Evolutionary conservation across 129 eudicot genomes (phyloP), one percentile per base, ranked within the genome.

Genomic region (Centella asiatica): DNA sequence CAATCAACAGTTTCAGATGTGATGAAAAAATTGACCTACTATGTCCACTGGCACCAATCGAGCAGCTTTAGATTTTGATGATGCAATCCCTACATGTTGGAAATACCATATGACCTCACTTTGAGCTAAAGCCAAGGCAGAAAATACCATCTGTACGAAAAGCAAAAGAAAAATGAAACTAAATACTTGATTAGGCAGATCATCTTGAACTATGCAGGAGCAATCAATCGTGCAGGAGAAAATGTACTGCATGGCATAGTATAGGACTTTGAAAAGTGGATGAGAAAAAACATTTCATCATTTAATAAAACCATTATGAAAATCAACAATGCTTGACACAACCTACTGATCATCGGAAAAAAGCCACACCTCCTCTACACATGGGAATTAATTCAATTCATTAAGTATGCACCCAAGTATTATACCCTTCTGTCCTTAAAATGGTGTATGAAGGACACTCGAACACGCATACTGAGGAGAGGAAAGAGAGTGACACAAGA

Each of bases 81-180:
- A 82, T 44, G 82, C 78, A 68, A 87, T 66, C 57, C 99, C 99
- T 32, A 82, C 96, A 72, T 93, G 99, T 69, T 93, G 99, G 62
- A 93, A 93, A 65, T 87, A 93, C 96, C 99, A 93, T 61, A 85
- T 61, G 24, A 93, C 96, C 85, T 93, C 99, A 27, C 92, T 84
- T 72, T 93, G 99, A 34, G 99, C 90, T 63, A 93, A 82, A 64
- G 96, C 96, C 80, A 93, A 70, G 45, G 96, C 99, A 73, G 99
- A 93, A 82, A 87, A 93, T 42, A 93, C 99, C 99, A 93, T 87
- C 99, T 93, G 83, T 45, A 59, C 45, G 44, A 65, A 42, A 48
- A 73, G 17, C 64, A 72, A 65, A 24, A 61, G 46, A 52, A 39
- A 50, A 61, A 31, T 53, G 34, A 50, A 34, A 17, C n/a, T 42